Base-by-base conservation (phyloP, 2,329 filamentous ascomycete genomes). In the Aspergillus tubingensis region DNA sequence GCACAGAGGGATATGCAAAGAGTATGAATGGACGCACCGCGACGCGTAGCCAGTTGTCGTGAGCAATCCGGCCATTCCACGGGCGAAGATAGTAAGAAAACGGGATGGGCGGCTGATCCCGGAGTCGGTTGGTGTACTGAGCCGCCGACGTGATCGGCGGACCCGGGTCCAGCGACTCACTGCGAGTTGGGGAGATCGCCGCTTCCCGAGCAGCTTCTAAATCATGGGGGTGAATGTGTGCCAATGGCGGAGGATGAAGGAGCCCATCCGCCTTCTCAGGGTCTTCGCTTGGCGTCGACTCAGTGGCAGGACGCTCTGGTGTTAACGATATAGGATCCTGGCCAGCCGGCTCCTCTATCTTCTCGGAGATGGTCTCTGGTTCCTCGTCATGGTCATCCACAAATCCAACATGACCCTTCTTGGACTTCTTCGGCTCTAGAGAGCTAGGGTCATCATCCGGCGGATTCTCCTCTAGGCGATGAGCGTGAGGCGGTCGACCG, bases 1-100 rank as follows among this genome's bases (percentile, higher is more conserved):
- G 83, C 1, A 98, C 90, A 0, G 91, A 86, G 0, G 95, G 95
- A 70, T 98, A 97, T 1, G 89, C 86, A 68, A 89, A 96, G 1
- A 98, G 83, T 50, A 97, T 86, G 62, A 98, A 91, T 0, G 94
- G 95, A 1, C 94, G 85, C 5, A 89, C 47, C 58, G 90, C 88
- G 17, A 91, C 91, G 62, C 88, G 89, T 72, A 89, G 75, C 92
- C 93, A 98, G 8, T 82, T 89, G 69, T 96, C 92, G 13, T 87
- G 81, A 53, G 86, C 85, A 10, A 98, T 85, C 11, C 92, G 86
- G 1, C 94, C 93, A 67, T 92, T 89, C 80, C 85, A 96, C 0
- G 90, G 85, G 60, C 82, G 87, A 1, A 98, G 85, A 44, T 91
- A 90, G 70, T 95, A 87, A 0, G 79, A 60, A 67, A 92, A 96